A percentile compares a stretch with the other conserved stretches of the same genome.
Evolutionary conservation across 257 asterid species (phyloP).

Genomic region (Nicotiana otophora): DNA sequence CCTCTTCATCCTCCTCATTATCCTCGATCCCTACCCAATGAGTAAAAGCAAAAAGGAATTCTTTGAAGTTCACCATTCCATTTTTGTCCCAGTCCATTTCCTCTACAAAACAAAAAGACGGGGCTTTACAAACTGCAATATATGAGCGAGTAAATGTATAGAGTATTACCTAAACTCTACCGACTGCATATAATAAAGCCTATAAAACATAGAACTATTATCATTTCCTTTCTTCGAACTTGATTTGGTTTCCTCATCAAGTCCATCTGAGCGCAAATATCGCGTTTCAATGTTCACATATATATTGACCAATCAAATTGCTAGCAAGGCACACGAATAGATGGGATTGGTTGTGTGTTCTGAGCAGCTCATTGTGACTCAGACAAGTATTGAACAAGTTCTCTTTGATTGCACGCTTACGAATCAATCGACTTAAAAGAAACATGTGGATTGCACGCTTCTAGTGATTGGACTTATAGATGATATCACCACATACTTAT

Average conservation of each 20-base stretch:
- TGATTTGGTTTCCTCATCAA: background rate
- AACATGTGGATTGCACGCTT: background rate
- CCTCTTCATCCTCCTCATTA: constrained; percentile 54
- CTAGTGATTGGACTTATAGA: background rate
- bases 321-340: background rate
- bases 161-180: background rate
- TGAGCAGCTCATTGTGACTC: background rate
- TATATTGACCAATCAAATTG: background rate
- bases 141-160: background rate
- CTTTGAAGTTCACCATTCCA: constrained; percentile 86
- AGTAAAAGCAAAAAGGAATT: constrained; percentile 85
- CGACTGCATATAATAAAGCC: too few species aligned
- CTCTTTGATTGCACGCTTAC: background rate
- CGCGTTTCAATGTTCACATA: background rate
- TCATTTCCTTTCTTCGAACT: too few species aligned
- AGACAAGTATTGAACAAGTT: background rate
- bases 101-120: constrained; percentile 40
- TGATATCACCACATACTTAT: background rate
- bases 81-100: constrained; percentile 98
- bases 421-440: too few species aligned
- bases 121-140: background rate
- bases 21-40: constrained; percentile 88
- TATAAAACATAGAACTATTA: too few species aligned
- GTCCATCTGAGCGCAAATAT: background rate
- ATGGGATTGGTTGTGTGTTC: background rate